Percentiles rank a stretch among this genome's conserved stretches.
phyloP scores from a whole-genome alignment of 148 eudicot species.

The Cornus florida region DNA sequence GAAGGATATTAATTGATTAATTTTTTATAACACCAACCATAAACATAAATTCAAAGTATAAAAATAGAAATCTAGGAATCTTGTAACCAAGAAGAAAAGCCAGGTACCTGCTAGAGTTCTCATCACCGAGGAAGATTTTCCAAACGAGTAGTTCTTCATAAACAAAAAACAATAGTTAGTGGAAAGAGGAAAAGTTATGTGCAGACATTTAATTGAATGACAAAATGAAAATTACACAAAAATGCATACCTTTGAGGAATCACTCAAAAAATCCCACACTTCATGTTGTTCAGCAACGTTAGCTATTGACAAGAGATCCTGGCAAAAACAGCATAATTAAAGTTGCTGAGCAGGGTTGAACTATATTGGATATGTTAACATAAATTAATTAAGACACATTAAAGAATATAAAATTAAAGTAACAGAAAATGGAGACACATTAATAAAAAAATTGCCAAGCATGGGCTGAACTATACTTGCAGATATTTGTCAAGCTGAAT shows the following conservation, averaged over 20 bases:
- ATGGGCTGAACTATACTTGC: slow-evolving; percentile 50
- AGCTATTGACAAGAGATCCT: slow-evolving; percentile 97
- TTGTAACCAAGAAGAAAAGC: slow-evolving; percentile 3
- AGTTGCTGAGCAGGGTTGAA: too few species aligned
- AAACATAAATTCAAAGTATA: not conserved
- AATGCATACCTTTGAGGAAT: slow-evolving; percentile 73
- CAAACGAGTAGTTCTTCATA: slow-evolving; percentile 86
- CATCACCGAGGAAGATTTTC: slow-evolving; percentile 88
- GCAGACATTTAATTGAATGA: not conserved
- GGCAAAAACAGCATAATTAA: slow-evolving; percentile 25
- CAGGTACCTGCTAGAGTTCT: slow-evolving; percentile 82
- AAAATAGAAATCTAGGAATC: not conserved
- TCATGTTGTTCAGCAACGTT: slow-evolving; percentile 99
- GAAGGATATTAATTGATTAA: not conserved
- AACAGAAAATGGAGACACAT: not conserved
- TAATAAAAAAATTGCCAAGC: slow-evolving; percentile 4
- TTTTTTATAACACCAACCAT: not conserved
- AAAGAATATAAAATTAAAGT: too few species aligned
- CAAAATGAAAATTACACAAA: not conserved
- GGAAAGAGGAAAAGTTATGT: not conserved
- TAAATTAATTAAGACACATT: too few species aligned
- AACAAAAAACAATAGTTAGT: slow-evolving; percentile 15
- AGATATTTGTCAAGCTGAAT: slow-evolving; percentile 94
- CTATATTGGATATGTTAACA: too few species aligned
- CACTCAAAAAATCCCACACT: slow-evolving; percentile 97